These are phyloP conservation scores for Giardia duodenalis DNA, from an alignment of 208 protist genomes.

Conservation along the genomic window DNA sequence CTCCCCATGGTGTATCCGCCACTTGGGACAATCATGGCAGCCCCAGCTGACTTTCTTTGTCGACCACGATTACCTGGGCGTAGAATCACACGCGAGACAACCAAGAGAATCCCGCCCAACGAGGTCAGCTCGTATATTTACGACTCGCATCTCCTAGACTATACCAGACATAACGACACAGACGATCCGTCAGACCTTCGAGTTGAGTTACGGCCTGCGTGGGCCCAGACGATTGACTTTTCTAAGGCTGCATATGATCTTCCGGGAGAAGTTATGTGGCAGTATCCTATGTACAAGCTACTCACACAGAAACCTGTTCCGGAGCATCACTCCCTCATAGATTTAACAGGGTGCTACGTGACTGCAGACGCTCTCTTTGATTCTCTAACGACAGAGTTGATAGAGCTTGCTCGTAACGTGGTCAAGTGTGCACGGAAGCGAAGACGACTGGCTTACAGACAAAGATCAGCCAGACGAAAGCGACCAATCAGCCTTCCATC, in stretches of 20 bases:
- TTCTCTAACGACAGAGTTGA: not conserved
- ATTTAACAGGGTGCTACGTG: not conserved
- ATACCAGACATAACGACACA: not conserved
- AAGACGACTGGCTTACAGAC: not conserved
- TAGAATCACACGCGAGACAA: not conserved
- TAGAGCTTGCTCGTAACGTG: not conserved
- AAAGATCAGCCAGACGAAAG: not conserved
- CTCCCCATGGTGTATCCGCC: not conserved
- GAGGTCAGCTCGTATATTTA: not conserved
- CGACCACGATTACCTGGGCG: not conserved
- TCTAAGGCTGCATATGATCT: not conserved
- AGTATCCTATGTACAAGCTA: not conserved
- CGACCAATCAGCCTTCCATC: not conserved
- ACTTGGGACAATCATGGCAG: not conserved
- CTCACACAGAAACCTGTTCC: constrained; percentile 21
- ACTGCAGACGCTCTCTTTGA: not conserved
- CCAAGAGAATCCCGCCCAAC: not conserved
- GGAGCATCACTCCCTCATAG: not conserved
- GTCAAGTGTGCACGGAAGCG: not conserved
- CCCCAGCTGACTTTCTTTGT: not conserved
- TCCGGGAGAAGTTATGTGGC: not conserved
- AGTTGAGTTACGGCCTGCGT: not conserved
- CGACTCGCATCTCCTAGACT: not conserved
- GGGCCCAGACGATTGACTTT: not conserved
- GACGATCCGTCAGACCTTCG: not conserved